phyloP scores from a whole-genome alignment of 164 flowering plant genomes.

The Cinnamomum micranthum region DNA sequence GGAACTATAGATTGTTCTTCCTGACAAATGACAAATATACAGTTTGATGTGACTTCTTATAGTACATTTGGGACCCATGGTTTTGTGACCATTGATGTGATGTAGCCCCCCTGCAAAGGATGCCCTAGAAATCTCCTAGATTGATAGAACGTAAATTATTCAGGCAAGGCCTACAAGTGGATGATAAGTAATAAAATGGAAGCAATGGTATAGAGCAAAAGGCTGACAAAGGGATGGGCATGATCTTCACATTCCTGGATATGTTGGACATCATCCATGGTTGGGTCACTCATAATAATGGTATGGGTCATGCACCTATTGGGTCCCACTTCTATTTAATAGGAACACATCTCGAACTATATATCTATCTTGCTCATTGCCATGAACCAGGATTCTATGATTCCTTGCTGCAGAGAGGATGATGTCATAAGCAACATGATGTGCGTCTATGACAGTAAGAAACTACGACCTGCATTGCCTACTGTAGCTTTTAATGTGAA shows the following conservation, averaged over 20 bases:
- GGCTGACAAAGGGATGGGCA: not conserved
- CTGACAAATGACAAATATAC: not conserved
- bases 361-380: not conserved
- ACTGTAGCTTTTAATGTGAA: slow-evolving; percentile 3
- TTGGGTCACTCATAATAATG: not conserved
- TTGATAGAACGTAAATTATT: not conserved
- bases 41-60: not conserved
- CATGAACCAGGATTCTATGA: not conserved
- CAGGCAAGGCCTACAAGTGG: too few species aligned
- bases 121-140: not conserved
- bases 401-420: not conserved
- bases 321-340: not conserved
- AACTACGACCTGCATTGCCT: not conserved
- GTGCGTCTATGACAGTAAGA: not conserved
- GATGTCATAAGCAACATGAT: too few species aligned
- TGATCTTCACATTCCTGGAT: not conserved
- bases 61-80: not conserved
- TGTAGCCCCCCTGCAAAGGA: not conserved
- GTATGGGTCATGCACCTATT: not conserved
- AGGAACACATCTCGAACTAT: not conserved
- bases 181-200: too few species aligned
- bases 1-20: not conserved
- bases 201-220: not conserved
- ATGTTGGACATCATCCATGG: not conserved
- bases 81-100: not conserved